Conservation (phyloP, 768 basidiomycete species). For the Gymnopilus dilepis region DNA sequence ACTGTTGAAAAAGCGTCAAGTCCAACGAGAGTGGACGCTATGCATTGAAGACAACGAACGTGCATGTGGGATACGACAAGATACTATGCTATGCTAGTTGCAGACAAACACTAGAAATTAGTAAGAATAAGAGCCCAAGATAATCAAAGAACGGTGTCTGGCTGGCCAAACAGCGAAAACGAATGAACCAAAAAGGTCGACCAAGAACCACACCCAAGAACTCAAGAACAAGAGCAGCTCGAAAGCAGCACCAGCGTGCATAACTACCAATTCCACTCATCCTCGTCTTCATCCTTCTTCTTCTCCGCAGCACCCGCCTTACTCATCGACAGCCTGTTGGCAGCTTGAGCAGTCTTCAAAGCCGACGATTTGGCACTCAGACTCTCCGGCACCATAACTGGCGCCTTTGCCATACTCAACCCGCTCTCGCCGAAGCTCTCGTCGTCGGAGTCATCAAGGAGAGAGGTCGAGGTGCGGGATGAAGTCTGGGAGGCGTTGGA, state of each 20-base stretch:
- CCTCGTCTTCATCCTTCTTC: slow-evolving; percentile 43
- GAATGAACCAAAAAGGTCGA: neutral
- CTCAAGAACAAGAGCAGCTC: slow-evolving; percentile 2
- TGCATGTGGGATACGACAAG: too few relatives aligned
- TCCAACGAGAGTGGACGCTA: too few relatives aligned
- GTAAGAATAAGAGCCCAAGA: too few relatives aligned
- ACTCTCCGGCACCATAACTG: slow-evolving; percentile 28
- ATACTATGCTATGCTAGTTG: too few relatives aligned
- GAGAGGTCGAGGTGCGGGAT: neutral
- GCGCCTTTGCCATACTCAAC: slow-evolving; percentile 12
- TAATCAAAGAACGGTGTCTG: too few relatives aligned
- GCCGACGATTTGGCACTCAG: slow-evolving; percentile 1
- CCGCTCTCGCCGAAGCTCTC: slow-evolving; percentile 20
- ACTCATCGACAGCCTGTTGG: neutral
- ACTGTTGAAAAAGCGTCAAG: too few relatives aligned
- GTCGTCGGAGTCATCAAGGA: slow-evolving; percentile 26
- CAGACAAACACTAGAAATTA: too few relatives aligned
- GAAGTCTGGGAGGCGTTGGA: slow-evolving; percentile 19
- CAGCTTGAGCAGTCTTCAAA: slow-evolving; percentile 8
- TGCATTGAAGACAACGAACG: too few relatives aligned
- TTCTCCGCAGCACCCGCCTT: neutral
- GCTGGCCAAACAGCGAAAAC: neutral
- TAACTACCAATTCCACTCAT: slow-evolving; percentile 67
- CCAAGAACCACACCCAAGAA: slow-evolving; percentile 5
- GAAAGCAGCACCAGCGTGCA: neutral